These are phyloP conservation scores for Xylariaceae sp. DNA, from an alignment of 2,329 filamentous ascomycete genomes.

Conservation along the genomic window DNA sequence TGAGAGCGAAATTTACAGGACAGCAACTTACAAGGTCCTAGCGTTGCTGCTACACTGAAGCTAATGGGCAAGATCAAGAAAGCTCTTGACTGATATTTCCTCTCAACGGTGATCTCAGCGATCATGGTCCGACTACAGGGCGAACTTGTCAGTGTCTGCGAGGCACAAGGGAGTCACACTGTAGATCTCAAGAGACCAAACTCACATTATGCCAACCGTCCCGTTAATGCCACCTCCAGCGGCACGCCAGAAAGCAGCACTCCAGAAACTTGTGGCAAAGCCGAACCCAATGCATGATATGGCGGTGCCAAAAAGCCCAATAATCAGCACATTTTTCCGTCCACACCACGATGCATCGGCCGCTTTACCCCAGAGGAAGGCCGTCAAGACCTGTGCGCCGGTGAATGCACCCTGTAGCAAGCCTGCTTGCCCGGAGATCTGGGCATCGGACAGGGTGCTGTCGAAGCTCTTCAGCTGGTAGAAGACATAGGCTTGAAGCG, in stretches of 20 bases:
- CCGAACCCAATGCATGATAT: constrained; percentile 70
- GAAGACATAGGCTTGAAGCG: constrained; percentile 69
- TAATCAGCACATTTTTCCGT: constrained; percentile 67
- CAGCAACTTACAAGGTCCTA: constrained; percentile 41
- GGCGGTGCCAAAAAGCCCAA: constrained; percentile 66
- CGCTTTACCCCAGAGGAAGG: constrained; percentile 69
- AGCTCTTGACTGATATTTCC: constrained; percentile 46
- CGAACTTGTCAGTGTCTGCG: constrained; percentile 2
- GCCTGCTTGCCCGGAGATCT: constrained; percentile 66
- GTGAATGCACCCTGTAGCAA: constrained; percentile 71
- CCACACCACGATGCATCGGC: constrained; percentile 59
- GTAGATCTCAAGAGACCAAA: background rate
- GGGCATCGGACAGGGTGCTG: constrained; percentile 48
- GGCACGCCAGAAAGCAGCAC: constrained; percentile 63
- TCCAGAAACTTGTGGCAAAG: constrained; percentile 63
- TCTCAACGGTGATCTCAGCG: constrained; percentile 47
- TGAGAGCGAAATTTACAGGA: background rate
- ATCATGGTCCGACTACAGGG: constrained; percentile 43
- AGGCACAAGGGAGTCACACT: background rate
- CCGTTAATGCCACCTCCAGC: constrained; percentile 59
- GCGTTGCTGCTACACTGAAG: constrained; percentile 46
- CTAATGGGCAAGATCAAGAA: constrained; percentile 48
- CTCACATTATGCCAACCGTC: constrained; percentile 49
- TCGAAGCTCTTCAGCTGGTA: constrained; percentile 70
- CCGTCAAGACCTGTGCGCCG: constrained; percentile 69